Evolutionary conservation across 1,284 basidiomycete species (phyloP).

Genomic region (Sanguinoderma infundibulare): DNA sequence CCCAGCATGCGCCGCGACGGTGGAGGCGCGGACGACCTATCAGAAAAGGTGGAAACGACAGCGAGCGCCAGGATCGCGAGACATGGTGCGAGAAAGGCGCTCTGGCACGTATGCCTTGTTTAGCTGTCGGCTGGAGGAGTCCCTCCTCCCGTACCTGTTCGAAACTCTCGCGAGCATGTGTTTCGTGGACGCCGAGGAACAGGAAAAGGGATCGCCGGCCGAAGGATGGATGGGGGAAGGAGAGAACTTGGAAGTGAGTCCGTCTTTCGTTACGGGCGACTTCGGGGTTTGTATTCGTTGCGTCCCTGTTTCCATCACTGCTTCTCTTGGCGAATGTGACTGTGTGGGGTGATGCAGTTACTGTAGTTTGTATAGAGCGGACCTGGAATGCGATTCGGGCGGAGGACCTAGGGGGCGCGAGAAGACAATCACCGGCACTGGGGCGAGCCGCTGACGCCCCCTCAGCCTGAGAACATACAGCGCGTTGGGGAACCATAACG

Average conservation of each 20-base stretch:
- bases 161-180: too few relatives aligned
- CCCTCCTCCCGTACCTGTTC: background rate
- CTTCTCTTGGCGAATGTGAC: background rate
- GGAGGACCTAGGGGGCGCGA: background rate
- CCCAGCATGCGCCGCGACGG: background rate
- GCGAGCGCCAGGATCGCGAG: constrained; percentile 1
- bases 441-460: background rate
- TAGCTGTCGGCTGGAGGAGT: background rate
- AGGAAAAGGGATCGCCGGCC: background rate
- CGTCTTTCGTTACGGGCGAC: background rate
- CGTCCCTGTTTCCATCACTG: background rate
- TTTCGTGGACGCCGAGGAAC: too few relatives aligned
- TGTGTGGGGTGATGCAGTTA: background rate
- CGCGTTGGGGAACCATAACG: background rate
- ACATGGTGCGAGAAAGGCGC: constrained; percentile 1
- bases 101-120: background rate
- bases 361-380: background rate
- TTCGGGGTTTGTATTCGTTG: background rate
- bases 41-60: background rate
- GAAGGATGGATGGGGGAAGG: background rate
- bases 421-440: background rate
- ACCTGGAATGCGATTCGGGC: background rate
- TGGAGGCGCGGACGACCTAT: background rate
- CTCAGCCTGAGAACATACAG: background rate
- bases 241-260: too few relatives aligned